These are phyloP conservation scores for Claviceps sorghi DNA, from an alignment of 2,329 filamentous ascomycete genomes.

Conservation along the genomic window DNA sequence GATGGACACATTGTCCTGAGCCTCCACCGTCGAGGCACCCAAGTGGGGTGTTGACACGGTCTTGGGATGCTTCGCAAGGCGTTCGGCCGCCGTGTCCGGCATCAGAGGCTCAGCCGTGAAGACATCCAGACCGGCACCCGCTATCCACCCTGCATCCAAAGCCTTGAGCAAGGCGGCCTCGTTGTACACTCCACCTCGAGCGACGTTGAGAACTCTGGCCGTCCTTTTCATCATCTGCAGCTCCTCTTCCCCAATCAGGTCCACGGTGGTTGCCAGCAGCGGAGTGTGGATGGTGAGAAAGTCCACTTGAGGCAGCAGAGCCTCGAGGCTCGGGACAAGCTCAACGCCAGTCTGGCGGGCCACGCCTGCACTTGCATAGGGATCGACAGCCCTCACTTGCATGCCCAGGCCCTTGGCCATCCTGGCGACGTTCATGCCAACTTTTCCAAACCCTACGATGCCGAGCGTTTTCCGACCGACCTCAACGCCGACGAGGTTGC, in stretches of 20 bases:
- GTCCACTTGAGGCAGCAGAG: constrained; percentile 52
- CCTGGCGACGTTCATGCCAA: constrained; percentile 66
- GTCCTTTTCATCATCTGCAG: constrained; percentile 58
- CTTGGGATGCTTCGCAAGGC: constrained; percentile 51
- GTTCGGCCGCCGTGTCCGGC: constrained; percentile 39
- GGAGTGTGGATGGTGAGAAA: constrained; percentile 75
- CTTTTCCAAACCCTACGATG: constrained; percentile 69
- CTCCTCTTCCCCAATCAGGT: constrained; percentile 55
- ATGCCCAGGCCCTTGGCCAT: constrained; percentile 66
- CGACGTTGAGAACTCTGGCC: constrained; percentile 64
- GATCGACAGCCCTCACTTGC: constrained; percentile 60
- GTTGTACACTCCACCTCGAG: constrained; percentile 66
- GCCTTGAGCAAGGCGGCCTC: constrained; percentile 58
- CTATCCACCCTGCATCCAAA: constrained; percentile 55
- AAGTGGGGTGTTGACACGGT: constrained; percentile 70
- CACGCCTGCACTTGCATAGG: constrained; percentile 61
- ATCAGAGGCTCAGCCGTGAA: constrained; percentile 60
- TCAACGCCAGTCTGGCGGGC: constrained; percentile 53
- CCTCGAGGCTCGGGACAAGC: constrained; percentile 39
- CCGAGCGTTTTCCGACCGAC: constrained; percentile 64
- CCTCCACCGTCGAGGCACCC: constrained; percentile 66
- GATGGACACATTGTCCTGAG: constrained; percentile 70
- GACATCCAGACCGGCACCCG: constrained; percentile 66
- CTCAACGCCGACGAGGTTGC: constrained; percentile 61
- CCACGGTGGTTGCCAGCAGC: constrained; percentile 60